phyloP scores from a whole-genome alignment of 202 grass and related monocot genomes.

The Digitaria exilis region DNA sequence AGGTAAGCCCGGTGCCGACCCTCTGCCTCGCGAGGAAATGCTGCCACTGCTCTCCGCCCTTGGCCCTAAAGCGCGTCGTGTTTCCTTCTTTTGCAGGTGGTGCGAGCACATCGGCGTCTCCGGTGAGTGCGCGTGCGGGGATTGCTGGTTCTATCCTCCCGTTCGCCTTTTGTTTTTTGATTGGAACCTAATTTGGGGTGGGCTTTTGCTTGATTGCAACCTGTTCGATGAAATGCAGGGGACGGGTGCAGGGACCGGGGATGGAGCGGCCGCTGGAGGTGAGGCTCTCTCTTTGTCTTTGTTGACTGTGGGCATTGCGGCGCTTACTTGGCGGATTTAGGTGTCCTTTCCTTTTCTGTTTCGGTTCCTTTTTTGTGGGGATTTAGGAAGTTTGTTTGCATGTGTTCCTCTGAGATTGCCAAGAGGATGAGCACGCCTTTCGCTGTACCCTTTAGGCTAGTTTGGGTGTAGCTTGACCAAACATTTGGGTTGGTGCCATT shows the following conservation, averaged over 20 bases:
- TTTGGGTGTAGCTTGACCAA: background rate
- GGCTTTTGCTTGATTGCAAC: constrained; percentile 18
- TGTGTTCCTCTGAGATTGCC: background rate
- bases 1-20: background rate
- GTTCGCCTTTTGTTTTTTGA: background rate
- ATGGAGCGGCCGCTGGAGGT: background rate
- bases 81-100: constrained; percentile 27
- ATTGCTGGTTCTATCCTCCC: background rate
- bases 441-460: background rate
- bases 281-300: background rate
- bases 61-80: background rate
- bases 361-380: background rate
- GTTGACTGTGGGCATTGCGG: background rate
- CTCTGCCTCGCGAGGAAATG: background rate
- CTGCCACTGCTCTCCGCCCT: background rate
- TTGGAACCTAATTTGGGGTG: background rate
- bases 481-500: background rate
- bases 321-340: background rate
- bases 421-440: background rate
- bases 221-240: constrained; percentile 52
- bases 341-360: background rate
- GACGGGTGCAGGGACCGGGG: background rate
- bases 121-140: background rate
- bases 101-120: background rate
- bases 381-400: background rate